These are phyloP conservation scores for Rhizopogon salebrosus DNA, from an alignment of 768 basidiomycete genomes.

Conservation along the genomic window DNA sequence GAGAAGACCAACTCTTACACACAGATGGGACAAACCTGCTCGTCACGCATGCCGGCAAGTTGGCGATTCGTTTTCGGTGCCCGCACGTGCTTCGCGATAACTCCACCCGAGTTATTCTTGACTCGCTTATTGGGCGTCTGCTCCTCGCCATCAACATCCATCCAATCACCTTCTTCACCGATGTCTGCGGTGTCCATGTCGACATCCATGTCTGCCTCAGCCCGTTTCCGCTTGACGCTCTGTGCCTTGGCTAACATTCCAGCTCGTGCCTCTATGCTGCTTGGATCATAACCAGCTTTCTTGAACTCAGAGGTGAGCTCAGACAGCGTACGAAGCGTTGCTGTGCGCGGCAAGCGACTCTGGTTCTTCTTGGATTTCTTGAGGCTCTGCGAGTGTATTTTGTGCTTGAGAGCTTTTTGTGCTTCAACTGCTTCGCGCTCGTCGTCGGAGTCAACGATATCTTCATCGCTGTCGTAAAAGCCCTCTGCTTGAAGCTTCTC, in stretches of 20 bases:
- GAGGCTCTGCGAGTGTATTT: slow-evolving; percentile 66
- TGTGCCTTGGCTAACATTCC: slow-evolving; percentile 71
- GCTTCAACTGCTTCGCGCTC: slow-evolving; percentile 72
- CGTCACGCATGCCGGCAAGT: slow-evolving; percentile 74
- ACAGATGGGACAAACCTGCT: slow-evolving; percentile 43
- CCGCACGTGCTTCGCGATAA: slow-evolving; percentile 43
- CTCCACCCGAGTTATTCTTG: slow-evolving; percentile 58
- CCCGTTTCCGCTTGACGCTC: slow-evolving; percentile 57
- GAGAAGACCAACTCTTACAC: slow-evolving; percentile 2
- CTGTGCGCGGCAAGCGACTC: slow-evolving; percentile 69
- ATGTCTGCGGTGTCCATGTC: slow-evolving; percentile 43
- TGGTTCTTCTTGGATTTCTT: slow-evolving; percentile 90
- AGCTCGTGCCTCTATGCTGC: slow-evolving; percentile 85
- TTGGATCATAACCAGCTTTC: slow-evolving; percentile 87
- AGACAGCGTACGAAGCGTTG: slow-evolving; percentile 56
- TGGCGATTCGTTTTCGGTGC: slow-evolving; percentile 69
- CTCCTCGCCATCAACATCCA: slow-evolving; percentile 51
- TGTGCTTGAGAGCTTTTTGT: slow-evolving; percentile 52
- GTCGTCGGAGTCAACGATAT: slow-evolving; percentile 71
- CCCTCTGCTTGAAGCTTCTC: slow-evolving; percentile 91
- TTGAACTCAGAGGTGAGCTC: slow-evolving; percentile 80
- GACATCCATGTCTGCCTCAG: slow-evolving; percentile 47
- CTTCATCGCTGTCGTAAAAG: slow-evolving; percentile 88
- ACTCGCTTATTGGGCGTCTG: slow-evolving; percentile 50
- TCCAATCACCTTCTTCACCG: slow-evolving; percentile 43